Evolutionary conservation across 2,329 filamentous ascomycete genomes (phyloP).

Genomic region (Aspergillaceae sp.): DNA sequence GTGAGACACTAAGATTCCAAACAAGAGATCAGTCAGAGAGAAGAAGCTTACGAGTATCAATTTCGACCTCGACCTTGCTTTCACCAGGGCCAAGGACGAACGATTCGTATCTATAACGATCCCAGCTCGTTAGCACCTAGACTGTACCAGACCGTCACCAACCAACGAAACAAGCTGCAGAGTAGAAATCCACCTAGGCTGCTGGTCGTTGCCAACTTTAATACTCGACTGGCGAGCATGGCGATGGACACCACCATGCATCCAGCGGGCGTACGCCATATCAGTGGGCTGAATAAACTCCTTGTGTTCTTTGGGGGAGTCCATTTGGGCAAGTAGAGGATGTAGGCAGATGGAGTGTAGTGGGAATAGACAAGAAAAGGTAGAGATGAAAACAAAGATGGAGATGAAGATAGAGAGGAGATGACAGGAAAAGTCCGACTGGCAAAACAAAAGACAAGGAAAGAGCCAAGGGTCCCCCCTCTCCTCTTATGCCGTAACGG

Average conservation of each 20-base stretch:
- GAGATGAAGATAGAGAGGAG: conserved; percentile 1
- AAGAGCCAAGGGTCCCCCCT: background rate
- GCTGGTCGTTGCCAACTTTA: conserved; percentile 12
- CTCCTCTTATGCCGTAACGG: background rate
- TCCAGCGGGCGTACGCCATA: conserved; percentile 12
- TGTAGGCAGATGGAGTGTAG: background rate
- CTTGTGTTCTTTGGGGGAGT: conserved; percentile 4
- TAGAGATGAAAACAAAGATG: background rate
- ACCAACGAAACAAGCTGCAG: background rate
- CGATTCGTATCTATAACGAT: conserved; percentile 67
- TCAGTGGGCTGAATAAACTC: conserved; percentile 12
- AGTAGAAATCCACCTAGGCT: conserved; percentile 11
- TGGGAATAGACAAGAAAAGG: background rate
- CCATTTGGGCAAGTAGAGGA: background rate
- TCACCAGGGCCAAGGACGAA: conserved; percentile 81
- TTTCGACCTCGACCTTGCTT: conserved; percentile 84
- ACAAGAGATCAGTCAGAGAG: background rate
- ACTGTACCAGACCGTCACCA: background rate
- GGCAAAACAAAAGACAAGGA: background rate
- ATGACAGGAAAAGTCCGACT: background rate
- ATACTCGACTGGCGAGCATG: conserved; percentile 14
- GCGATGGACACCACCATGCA: conserved; percentile 4
- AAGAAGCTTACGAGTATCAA: conserved; percentile 70
- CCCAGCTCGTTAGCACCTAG: conserved; percentile 6
- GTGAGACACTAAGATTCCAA: background rate